Evolutionary conservation across 129 eudicot species (phyloP).

Genomic region (Sambucus nigra): DNA sequence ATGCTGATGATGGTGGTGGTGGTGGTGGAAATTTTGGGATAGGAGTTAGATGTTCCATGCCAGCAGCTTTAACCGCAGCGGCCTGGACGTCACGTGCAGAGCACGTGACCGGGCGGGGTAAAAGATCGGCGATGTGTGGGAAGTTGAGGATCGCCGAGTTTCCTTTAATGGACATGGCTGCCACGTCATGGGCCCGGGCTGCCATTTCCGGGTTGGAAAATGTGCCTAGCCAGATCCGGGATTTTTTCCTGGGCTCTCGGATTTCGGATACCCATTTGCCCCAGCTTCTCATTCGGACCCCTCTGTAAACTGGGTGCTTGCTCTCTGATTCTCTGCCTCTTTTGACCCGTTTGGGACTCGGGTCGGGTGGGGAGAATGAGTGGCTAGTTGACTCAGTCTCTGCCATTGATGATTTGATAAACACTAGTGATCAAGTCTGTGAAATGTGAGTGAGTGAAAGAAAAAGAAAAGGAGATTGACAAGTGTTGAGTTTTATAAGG

Average conservation of each 20-base stretch:
- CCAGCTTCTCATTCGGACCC: conserved; percentile 85
- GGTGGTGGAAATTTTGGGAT: conserved; percentile 14
- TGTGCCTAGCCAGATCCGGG: conserved; percentile 92
- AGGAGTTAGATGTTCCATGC: conserved; percentile 38
- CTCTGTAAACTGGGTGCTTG: conserved; percentile 67
- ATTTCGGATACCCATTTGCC: conserved; percentile 91
- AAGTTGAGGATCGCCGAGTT: conserved; percentile 65
- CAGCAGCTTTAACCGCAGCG: conserved; percentile 74
- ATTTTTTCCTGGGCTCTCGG: conserved; percentile 77
- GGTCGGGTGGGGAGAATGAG: conserved; percentile 5
- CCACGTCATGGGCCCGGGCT: conserved; percentile 92
- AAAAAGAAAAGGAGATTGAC: neutral
- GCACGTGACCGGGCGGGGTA: conserved; percentile 68
- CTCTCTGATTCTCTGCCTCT: conserved; percentile 10
- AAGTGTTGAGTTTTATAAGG: neutral
- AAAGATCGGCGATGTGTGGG: conserved; percentile 44
- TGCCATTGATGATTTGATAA: neutral
- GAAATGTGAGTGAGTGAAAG: conserved; percentile 4
- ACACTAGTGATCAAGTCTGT: neutral
- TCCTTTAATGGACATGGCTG: conserved; percentile 64
- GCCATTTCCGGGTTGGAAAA: conserved; percentile 87
- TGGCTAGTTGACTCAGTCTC: conserved; percentile 16
- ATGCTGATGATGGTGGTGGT: conserved; percentile 20
- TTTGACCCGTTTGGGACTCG: conserved; percentile 18
- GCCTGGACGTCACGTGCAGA: conserved; percentile 74